phyloP scores from a whole-genome alignment of 2,329 filamentous ascomycete species.

The Colletotrichum spaethianum region DNA sequence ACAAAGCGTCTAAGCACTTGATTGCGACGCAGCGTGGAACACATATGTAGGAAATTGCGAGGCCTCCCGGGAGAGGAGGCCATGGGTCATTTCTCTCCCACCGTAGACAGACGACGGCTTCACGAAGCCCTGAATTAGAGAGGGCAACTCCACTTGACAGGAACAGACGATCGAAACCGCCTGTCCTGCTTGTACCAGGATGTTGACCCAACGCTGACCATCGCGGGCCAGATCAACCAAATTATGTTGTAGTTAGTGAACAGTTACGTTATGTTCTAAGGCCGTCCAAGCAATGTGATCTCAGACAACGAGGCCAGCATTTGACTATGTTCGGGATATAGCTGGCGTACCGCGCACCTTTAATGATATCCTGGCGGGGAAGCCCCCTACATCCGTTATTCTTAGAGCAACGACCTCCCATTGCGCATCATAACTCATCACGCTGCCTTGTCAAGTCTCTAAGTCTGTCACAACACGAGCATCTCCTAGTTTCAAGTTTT shows the following conservation, averaged over 20 bases:
- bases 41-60: not conserved
- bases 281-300: not conserved
- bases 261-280: not conserved
- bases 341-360: not conserved
- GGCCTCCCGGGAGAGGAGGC: not conserved
- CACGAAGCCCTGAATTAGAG: not conserved
- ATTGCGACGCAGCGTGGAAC: too few species aligned
- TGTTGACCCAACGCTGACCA: not conserved
- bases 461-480: not conserved
- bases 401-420: not conserved
- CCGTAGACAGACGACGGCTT: not conserved
- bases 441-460: not conserved
- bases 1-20: not conserved
- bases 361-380: not conserved
- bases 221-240: not conserved
- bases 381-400: not conserved
- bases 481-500: not conserved
- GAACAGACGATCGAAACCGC: not conserved
- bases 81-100: not conserved
- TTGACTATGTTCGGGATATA: not conserved
- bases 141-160: not conserved
- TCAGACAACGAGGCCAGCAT: not conserved
- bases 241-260: not conserved
- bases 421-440: conserved; percentile 22
- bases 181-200: not conserved